A percentile compares a stretch with the other conserved stretches of the same genome.
Conservation (phyloP, 2,329 filamentous ascomycete species). For the Beauveria pseudobassiana region DNA sequence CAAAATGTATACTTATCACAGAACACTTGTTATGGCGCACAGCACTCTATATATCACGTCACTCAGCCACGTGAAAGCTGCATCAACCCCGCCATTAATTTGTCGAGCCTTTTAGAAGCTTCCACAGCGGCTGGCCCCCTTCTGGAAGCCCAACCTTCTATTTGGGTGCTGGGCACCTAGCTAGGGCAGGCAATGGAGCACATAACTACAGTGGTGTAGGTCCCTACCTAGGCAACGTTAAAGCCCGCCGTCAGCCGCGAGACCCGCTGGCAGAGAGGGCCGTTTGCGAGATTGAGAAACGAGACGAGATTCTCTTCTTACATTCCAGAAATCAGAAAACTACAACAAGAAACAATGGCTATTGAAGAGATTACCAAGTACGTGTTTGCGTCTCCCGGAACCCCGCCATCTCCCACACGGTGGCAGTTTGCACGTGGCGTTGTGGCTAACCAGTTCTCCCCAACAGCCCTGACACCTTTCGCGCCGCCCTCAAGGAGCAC, state of each 20-base stretch:
- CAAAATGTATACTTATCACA: no score
- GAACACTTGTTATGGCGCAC: no score
- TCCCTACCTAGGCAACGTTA: no score
- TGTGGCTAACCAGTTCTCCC: background rate
- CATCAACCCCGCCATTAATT: no score
- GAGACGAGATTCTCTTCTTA: background rate
- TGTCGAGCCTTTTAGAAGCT: no score
- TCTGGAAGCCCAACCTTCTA: no score
- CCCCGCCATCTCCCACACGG: background rate
- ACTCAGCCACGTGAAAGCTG: no score
- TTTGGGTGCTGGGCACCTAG: no score
- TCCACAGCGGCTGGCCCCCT: no score
- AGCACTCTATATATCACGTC: no score
- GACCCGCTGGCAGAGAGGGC: background rate
- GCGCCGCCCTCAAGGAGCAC: slow-evolving; percentile 21
- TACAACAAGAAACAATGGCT: slow-evolving; percentile 1
- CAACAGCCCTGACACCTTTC: slow-evolving; percentile 8
- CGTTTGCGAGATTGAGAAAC: background rate
- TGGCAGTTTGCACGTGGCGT: background rate
- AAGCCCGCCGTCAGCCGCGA: background rate
- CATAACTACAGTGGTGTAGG: no score
- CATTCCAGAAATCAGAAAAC: background rate
- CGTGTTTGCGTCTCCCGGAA: background rate
- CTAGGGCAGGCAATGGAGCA: background rate
- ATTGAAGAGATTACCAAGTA: slow-evolving; percentile 12